Base-by-base conservation (phyloP, 495 filamentous ascomycete genomes). In the Aspergillus nidulans region DNA sequence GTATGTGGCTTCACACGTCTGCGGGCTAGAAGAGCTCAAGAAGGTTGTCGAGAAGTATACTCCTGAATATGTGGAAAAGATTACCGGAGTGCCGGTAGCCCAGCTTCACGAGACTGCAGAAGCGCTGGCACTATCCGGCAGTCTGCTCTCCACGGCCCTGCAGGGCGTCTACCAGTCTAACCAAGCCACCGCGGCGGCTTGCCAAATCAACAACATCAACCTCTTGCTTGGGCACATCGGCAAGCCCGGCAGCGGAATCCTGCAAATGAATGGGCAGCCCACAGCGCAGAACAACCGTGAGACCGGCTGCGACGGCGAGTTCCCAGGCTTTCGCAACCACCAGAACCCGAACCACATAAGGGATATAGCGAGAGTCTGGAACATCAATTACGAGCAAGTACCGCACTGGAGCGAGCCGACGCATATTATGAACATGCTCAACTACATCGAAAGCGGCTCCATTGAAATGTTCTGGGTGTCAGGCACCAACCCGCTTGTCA, bases 121-220 rank as follows among this genome's bases (percentile, higher is more conserved):
- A 12, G 20, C 26, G 10, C 41, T 52, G 6, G 36, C 38, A 4
- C 26, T 23, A 6, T 28, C 49, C 1, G 49, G 41, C 30, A 52
- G 38, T 19, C 49, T 52, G 4, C 49, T 52, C 13, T 52, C 49
- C 9, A 52, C 49, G 4, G 49, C 39, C n/a, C 25, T 53, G 24
- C 50, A 53, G 20, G 50, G 50, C 15, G 50, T 53, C 39, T 53
- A 53, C 24, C 50, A 53, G 8, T 44, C 50, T 12, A 53, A 53
- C 50, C 50, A 53, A 34, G 50, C 39, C 7, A 53, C 50, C 1
- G 50, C 50, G 4, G 28, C 39, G 1, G 50, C 50, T 19, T 53
- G 50, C 24, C 50, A 44, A 16, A 53, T 53, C 50, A 53, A 53
- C 24, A 53, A 53, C 50, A 53, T 53, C 38, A 53, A 53, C 20